phyloP scores from a whole-genome alignment of 495 filamentous ascomycete species.

The Aspergillus affinis region DNA sequence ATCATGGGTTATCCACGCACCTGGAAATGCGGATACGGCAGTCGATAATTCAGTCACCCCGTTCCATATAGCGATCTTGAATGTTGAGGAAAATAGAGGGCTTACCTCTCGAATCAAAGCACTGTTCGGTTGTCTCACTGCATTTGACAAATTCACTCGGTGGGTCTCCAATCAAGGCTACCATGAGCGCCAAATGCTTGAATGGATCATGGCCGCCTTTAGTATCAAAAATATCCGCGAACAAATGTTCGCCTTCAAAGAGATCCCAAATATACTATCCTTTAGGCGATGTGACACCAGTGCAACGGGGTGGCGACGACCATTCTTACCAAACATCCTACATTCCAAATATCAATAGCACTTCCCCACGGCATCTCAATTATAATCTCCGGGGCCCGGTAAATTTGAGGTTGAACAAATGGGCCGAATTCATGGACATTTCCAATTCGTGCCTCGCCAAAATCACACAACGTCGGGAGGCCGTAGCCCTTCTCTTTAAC shows the following conservation, averaged over 20 bases:
- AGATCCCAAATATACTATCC: slow-evolving; percentile 45
- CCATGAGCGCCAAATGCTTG: slow-evolving; percentile 42
- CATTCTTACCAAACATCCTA: slow-evolving; percentile 42
- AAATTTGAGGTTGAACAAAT: slow-evolving; percentile 39
- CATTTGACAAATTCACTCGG: slow-evolving; percentile 37
- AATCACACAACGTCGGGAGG: slow-evolving; percentile 31
- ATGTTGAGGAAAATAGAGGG: slow-evolving; percentile 7
- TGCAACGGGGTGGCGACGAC: background rate
- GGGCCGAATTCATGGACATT: slow-evolving; percentile 25
- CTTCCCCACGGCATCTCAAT: slow-evolving; percentile 41
- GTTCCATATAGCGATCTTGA: slow-evolving; percentile 11
- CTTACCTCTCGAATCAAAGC: slow-evolving; percentile 35
- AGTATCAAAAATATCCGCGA: slow-evolving; percentile 34
- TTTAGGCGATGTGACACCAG: slow-evolving; percentile 16
- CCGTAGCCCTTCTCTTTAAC: slow-evolving; percentile 19
- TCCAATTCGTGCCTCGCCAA: slow-evolving; percentile 33
- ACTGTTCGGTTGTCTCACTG: slow-evolving; percentile 35
- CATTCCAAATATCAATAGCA: slow-evolving; percentile 43
- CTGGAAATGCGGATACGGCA: slow-evolving; percentile 8
- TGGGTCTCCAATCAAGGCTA: slow-evolving; percentile 44
- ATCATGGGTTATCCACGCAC: slow-evolving; percentile 28
- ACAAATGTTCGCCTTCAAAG: slow-evolving; percentile 46
- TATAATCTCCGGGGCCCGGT: slow-evolving; percentile 46
- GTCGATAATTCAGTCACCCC: slow-evolving; percentile 13
- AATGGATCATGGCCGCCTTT: slow-evolving; percentile 33